Conservation (phyloP, 164 flowering plant genomes). For the Magnolia kwangsiensis region DNA sequence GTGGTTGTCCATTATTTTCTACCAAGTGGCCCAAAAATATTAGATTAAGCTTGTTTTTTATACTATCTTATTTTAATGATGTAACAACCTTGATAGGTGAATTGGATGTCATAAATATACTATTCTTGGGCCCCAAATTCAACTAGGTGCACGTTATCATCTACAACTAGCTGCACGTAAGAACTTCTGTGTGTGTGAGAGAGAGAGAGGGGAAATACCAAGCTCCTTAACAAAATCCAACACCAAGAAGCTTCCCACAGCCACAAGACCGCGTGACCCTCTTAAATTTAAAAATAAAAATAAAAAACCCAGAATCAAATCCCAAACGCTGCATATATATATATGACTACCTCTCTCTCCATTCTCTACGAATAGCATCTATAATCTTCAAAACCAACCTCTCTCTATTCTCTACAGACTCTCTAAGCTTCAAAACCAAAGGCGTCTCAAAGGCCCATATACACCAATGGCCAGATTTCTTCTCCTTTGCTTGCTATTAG, state of each 20-base stretch:
- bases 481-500: slow-evolving; percentile 13
- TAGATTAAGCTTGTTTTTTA: too few species aligned
- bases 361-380: background rate
- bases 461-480: slow-evolving; percentile 12
- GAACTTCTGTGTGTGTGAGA: background rate
- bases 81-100: too few species aligned
- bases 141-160: background rate
- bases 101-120: too few species aligned
- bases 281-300: background rate
- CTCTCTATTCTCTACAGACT: background rate
- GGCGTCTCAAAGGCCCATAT: background rate
- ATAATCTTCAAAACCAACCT: background rate
- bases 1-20: too few species aligned
- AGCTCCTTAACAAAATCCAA: too few species aligned
- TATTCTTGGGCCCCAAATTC: background rate
- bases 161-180: background rate
- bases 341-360: background rate
- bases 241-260: background rate
- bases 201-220: background rate
- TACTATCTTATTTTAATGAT: too few species aligned
- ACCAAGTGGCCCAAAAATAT: too few species aligned
- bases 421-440: background rate
- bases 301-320: too few species aligned
- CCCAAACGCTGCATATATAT: too few species aligned
- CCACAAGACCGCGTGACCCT: background rate